Evolutionary conservation across 1,284 basidiomycete species (phyloP).

Genomic region (Coniophora puteana): DNA sequence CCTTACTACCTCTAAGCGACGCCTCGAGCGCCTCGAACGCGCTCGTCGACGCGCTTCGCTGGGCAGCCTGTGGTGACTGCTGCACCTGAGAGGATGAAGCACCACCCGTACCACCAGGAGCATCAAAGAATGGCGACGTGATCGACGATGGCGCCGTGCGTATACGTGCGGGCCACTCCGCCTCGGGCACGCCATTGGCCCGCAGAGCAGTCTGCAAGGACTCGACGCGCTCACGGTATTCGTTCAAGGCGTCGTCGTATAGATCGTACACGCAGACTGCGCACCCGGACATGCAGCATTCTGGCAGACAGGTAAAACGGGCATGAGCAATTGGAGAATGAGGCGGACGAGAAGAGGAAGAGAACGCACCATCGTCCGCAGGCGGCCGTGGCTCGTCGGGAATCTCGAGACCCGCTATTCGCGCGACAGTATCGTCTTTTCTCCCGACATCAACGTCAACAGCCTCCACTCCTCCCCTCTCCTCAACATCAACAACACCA

Average conservation of each 20-base stretch:
- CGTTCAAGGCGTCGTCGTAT: constrained; percentile 73
- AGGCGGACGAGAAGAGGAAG: no score
- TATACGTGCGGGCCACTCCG: constrained; percentile 62
- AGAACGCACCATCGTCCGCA: constrained; percentile 55
- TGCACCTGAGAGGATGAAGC: neutral
- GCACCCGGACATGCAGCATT: constrained; percentile 93
- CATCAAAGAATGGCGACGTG: no score
- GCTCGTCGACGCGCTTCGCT: constrained; percentile 32
- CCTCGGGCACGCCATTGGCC: constrained; percentile 45
- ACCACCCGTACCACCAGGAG: no score
- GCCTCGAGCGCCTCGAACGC: constrained; percentile 71
- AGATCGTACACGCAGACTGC: constrained; percentile 87
- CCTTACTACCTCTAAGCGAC: constrained; percentile 43
- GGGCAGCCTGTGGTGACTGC: constrained; percentile 6
- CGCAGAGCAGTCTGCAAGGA: constrained; percentile 49
- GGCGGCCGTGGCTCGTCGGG: constrained; percentile 60
- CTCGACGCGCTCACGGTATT: constrained; percentile 56
- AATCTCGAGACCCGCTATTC: constrained; percentile 48
- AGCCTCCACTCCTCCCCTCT: no score
- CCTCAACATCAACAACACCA: no score
- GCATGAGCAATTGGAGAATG: no score
- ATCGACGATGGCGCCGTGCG: no score
- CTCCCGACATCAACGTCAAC: no score
- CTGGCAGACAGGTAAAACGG: constrained; percentile 35
- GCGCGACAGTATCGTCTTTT: no score